phyloP scores from a whole-genome alignment of 2,329 filamentous ascomycete genomes.

The Botrytis elliptica region DNA sequence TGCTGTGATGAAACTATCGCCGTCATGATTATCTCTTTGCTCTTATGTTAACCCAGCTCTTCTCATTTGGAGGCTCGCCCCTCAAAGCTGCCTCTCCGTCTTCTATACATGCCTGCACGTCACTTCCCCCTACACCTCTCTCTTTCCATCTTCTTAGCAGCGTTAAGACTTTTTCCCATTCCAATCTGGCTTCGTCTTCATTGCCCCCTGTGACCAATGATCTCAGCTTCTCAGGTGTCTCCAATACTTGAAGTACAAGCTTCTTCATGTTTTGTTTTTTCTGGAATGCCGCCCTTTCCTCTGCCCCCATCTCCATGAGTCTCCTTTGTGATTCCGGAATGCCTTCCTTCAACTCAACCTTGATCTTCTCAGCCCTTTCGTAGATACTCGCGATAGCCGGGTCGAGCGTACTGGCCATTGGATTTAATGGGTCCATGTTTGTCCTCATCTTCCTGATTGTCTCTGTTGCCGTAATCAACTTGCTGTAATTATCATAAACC shows the following conservation, averaged over 20 bases:
- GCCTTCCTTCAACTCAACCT: constrained; percentile 31
- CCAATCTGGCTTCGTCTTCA: constrained; percentile 58
- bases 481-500: constrained; percentile 98
- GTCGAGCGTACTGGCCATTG: constrained; percentile 68
- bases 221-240: constrained; percentile 48
- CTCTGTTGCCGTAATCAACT: constrained; percentile 93
- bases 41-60: constrained; percentile 31
- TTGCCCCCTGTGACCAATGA: constrained; percentile 58
- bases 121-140: constrained; percentile 37
- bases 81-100: constrained; percentile 39
- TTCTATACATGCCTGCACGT: constrained; percentile 39
- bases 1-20: neutral
- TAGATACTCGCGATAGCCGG: constrained; percentile 75
- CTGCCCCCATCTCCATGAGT: constrained; percentile 58
- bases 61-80: constrained; percentile 31
- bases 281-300: constrained; percentile 42
- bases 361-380: constrained; percentile 38
- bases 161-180: constrained; percentile 36
- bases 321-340: constrained; percentile 51
- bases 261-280: constrained; percentile 27
- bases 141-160: constrained; percentile 38
- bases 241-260: constrained; percentile 33
- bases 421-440: constrained; percentile 77
- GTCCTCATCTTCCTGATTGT: constrained; percentile 87
- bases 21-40: constrained; percentile 27